Percentiles rank a stretch among this genome's conserved stretches.
phyloP scores from a whole-genome alignment of 805 yeast genomes.

The Candida andamanensis region DNA sequence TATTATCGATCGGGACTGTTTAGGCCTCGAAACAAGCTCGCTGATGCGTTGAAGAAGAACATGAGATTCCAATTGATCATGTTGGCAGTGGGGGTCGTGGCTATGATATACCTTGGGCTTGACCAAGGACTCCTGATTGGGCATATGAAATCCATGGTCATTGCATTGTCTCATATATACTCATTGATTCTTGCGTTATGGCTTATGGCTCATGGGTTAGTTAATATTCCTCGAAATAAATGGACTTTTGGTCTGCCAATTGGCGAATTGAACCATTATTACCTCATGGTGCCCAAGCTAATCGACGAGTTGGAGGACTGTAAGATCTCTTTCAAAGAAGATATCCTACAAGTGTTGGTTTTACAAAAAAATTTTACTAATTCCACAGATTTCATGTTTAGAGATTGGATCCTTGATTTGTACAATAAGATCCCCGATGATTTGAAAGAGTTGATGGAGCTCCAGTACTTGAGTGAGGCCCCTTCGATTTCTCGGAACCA shows the following conservation, averaged over 20 bases:
- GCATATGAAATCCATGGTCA: constrained; percentile 60
- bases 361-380: constrained; percentile 42
- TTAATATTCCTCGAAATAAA: constrained; percentile 54
- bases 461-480: constrained; percentile 17
- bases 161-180: constrained; percentile 74
- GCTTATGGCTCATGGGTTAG: constrained; percentile 81
- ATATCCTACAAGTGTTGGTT: constrained; percentile 52
- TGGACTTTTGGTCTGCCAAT: constrained; percentile 33
- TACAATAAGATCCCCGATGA: constrained; percentile 40
- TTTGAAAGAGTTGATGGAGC: constrained; percentile 26
- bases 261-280: constrained; percentile 30
- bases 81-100: constrained; percentile 47
- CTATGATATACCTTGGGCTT: constrained; percentile 53
- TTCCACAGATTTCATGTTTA: constrained; percentile 29
- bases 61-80: constrained; percentile 57
- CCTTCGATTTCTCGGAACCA: constrained; percentile 24
- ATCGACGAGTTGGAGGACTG: constrained; percentile 63
- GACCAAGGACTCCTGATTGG: constrained; percentile 46
- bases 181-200: constrained; percentile 70
- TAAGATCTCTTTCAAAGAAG: constrained; percentile 56
- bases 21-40: constrained; percentile 40
- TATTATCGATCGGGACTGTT: constrained; percentile 68
- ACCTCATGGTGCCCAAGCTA: constrained; percentile 50
- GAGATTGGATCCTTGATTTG: constrained; percentile 63
- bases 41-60: constrained; percentile 54